Evolutionary conservation across 2,329 filamentous ascomycete genomes (phyloP).

Genomic region (Didymellaceae sp.): DNA sequence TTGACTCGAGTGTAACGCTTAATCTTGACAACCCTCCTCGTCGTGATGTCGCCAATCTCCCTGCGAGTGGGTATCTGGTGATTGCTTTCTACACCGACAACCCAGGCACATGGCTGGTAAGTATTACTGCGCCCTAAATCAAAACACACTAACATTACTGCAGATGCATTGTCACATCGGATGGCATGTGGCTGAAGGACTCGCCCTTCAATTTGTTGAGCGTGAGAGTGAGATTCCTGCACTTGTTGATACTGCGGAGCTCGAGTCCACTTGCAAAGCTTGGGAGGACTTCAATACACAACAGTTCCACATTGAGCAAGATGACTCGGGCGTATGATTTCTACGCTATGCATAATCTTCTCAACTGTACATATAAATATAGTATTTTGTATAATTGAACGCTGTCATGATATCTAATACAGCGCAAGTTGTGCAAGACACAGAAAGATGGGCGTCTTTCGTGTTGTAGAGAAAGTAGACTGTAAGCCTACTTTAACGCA

Average conservation of each 20-base stretch:
- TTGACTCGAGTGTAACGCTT: slow-evolving; percentile 11
- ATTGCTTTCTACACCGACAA: slow-evolving; percentile 61
- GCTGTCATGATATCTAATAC: too few species aligned
- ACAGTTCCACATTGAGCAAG: slow-evolving; percentile 2
- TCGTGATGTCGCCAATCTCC: slow-evolving; percentile 39
- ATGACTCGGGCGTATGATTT: slow-evolving; percentile 9
- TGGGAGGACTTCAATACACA: slow-evolving; percentile 4
- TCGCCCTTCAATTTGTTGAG: slow-evolving; percentile 62
- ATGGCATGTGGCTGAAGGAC: slow-evolving; percentile 64
- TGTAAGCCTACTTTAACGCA: too few species aligned
- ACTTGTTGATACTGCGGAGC: not conserved
- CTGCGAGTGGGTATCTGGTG: slow-evolving; percentile 48
- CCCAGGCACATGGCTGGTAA: slow-evolving; percentile 52
- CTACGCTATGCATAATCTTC: too few species aligned
- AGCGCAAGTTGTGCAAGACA: too few species aligned
- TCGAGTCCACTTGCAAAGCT: slow-evolving; percentile 1
- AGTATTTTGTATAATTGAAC: too few species aligned
- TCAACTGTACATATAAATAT: too few species aligned
- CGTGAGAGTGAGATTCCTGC: slow-evolving; percentile 33
- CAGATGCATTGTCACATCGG: slow-evolving; percentile 43
- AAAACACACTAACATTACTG: slow-evolving; percentile 6
- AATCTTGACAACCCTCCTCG: slow-evolving; percentile 34
- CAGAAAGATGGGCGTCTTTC: too few species aligned
- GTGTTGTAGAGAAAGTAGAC: too few species aligned
- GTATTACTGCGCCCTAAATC: not conserved